These are phyloP conservation scores for Saccharomyces hybrid DNA, from an alignment of 1,139 yeast species.

Conservation along the genomic window DNA sequence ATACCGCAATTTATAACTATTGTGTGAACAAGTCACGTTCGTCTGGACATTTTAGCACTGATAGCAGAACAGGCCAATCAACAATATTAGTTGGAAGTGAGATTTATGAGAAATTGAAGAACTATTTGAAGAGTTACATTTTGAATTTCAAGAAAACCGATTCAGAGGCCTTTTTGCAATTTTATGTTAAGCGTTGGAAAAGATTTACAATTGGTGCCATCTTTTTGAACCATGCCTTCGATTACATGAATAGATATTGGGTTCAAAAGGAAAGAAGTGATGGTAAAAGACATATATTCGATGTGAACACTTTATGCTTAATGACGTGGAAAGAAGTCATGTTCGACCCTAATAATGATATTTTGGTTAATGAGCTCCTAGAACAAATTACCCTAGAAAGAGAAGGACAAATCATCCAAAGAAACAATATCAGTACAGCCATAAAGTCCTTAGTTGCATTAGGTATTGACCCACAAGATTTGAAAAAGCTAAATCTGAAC, in stretches of 20 bases:
- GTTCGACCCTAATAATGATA: slow-evolving; percentile 58
- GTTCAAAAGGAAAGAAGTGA: slow-evolving; percentile 93
- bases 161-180: slow-evolving; percentile 67
- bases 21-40: slow-evolving; percentile 75
- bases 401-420: slow-evolving; percentile 67
- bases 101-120: slow-evolving; percentile 64
- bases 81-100: slow-evolving; percentile 72
- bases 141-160: slow-evolving; percentile 39
- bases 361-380: slow-evolving; percentile 63
- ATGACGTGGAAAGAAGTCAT: slow-evolving; percentile 82
- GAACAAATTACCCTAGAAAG: slow-evolving; percentile 72
- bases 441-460: slow-evolving; percentile 78
- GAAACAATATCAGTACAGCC: slow-evolving; percentile 60
- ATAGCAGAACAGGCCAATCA: slow-evolving; percentile 31
- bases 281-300: slow-evolving; percentile 86
- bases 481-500: slow-evolving; percentile 73
- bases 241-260: slow-evolving; percentile 96
- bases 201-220: slow-evolving; percentile 89
- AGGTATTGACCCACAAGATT: slow-evolving; percentile 73
- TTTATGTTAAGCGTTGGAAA: slow-evolving; percentile 84
- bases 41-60: slow-evolving; percentile 35
- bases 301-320: slow-evolving; percentile 80
- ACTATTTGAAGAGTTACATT: slow-evolving; percentile 59
- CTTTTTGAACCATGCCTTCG: slow-evolving; percentile 85
- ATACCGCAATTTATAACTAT: slow-evolving; percentile 87